These are phyloP conservation scores for Acanthamoeba royreba DNA, from an alignment of 208 protist species.

Conservation along the genomic window DNA sequence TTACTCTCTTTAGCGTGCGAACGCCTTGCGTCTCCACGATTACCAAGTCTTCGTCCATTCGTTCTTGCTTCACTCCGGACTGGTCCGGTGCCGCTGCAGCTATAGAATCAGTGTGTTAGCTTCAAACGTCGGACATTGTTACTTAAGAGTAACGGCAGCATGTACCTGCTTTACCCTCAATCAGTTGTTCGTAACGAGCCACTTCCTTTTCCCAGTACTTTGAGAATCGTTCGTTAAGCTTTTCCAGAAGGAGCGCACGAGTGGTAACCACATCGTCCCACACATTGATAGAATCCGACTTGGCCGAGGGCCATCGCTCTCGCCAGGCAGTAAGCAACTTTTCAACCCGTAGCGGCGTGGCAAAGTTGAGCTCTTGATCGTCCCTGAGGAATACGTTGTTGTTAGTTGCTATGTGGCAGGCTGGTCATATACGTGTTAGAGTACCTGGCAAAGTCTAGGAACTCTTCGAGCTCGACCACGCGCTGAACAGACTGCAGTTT, in stretches of 20 bases:
- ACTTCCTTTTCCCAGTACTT: background rate
- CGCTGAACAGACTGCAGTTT: conserved; percentile 74
- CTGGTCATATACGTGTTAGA: too few species aligned
- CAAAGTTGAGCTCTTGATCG: conserved; percentile 33
- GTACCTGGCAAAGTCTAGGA: conserved; percentile 57
- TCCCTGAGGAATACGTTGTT: too few species aligned
- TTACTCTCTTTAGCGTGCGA: conserved; percentile 30
- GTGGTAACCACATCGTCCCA: conserved; percentile 77
- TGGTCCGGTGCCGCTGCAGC: background rate
- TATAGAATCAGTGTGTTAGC: too few species aligned
- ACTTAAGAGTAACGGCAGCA: too few species aligned
- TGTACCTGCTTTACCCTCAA: background rate
- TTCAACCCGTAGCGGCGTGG: background rate
- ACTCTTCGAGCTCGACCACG: conserved; percentile 76
- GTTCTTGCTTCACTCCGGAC: background rate
- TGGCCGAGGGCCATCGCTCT: background rate
- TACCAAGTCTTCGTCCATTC: background rate
- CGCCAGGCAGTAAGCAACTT: background rate
- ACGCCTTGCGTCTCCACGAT: conserved; percentile 16
- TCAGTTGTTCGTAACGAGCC: background rate
- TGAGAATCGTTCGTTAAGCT: conserved; percentile 64
- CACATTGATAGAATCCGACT: conserved; percentile 66
- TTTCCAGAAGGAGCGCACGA: conserved; percentile 67
- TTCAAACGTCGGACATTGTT: too few species aligned
- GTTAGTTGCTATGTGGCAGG: too few species aligned